Evolutionary conservation across 2,329 filamentous ascomycete species (phyloP), one percentile per base, ranked within the genome.

Genomic region (Rutstroemia sp.): DNA sequence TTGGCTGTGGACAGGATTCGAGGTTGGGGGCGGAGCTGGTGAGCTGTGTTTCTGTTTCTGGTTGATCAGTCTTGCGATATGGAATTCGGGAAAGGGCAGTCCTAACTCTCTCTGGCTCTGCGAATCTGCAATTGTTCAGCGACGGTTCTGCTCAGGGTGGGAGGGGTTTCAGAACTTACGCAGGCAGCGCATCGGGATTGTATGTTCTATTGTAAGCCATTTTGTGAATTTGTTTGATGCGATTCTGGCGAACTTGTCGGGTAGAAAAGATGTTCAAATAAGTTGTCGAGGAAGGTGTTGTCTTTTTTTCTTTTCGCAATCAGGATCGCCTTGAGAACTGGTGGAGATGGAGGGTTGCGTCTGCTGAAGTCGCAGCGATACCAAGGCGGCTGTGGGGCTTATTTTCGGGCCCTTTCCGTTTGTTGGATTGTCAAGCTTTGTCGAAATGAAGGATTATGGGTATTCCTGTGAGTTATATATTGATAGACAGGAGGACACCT

Each of bases 131-230:
- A 58, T 52, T 56, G 47, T 41, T 59, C 54, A 63, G 58, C 53
- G 59, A 34, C 47, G 56, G 49, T 54, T 46, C 52, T 39, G 19
- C 14, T 37, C 9, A 34, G 39, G 23, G 49, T 21, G 52, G 61
- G 59, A 58, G 21, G 34, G 56, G 42, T 47, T 39, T 44, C 14
- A 49, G 45, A 53, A 74, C 86, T 75, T 79, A 94, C 88, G 90
- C 90, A 70, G 92, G 92, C 62, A 99, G 83, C 70, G 91, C 89
- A 77, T 99, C 92, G 37, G 92, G 92, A 72, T 99, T 95, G 77
- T 91, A 94, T 56, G 87, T 83, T 72, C 85, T 85, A 75, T 95
- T 95, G 79, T 97, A 97, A 56, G 92, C 92, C 92, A 97, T 97
- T 59, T 70, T 73, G 62, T 23, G 19, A 47, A 27, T 18, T 7